Percentiles rank a stretch among this genome's conserved stretches.
Conservation (phyloP, 768 basidiomycete species). For the Phanerochaete carnosa region DNA sequence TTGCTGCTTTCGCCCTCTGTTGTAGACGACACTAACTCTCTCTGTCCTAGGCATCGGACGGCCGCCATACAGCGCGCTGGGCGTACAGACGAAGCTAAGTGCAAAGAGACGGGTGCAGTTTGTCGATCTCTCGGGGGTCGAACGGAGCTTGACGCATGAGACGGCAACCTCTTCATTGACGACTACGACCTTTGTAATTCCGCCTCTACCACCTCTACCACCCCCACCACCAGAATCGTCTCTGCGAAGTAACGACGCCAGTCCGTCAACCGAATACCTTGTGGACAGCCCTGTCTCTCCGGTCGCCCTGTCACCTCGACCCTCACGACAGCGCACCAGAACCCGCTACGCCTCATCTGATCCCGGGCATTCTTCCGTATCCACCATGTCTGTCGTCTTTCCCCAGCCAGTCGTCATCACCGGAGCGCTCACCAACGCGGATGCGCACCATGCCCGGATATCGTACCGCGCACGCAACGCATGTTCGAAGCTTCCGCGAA, state of each 20-base stretch:
- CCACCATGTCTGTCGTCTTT: neutral
- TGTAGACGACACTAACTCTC: neutral
- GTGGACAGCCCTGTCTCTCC: neutral
- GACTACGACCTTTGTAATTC: neutral
- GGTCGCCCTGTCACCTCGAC: neutral
- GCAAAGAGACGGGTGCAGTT: neutral
- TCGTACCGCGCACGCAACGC: neutral
- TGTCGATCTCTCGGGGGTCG: neutral
- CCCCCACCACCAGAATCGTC: neutral
- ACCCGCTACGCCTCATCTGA: conserved; percentile 1
- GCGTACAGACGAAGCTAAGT: neutral
- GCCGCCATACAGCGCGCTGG: neutral
- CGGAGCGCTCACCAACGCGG: neutral
- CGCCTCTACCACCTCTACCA: neutral
- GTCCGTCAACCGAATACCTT: neutral
- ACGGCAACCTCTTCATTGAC: neutral
- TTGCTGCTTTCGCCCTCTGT: neutral
- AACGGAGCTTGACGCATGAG: neutral
- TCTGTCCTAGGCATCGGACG: neutral
- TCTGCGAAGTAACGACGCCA: neutral
- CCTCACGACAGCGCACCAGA: neutral
- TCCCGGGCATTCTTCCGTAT: conserved; percentile 2
- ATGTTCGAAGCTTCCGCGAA: neutral
- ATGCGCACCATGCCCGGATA: conserved; percentile 5
- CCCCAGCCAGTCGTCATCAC: neutral